Conservation (phyloP, 768 basidiomycete species). For the Podaxis sp. region DNA sequence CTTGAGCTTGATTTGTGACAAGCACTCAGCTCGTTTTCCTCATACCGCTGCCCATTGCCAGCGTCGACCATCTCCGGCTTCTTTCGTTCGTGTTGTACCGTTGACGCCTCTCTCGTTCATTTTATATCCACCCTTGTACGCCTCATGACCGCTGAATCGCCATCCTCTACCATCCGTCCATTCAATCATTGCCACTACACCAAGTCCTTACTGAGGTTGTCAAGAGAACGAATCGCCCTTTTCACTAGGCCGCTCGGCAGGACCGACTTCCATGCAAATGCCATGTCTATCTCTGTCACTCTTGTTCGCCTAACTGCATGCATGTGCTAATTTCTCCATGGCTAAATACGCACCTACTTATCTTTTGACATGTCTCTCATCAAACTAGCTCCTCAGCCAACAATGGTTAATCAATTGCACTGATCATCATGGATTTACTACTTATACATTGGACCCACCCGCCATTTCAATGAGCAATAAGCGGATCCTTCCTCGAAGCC, state of each 20-base stretch:
- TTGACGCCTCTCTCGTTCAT: constrained; percentile 1
- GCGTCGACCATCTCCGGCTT: background rate
- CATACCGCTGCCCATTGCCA: background rate
- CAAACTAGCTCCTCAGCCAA: background rate
- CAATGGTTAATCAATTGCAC: background rate
- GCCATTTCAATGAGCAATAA: background rate
- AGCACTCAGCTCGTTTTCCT: background rate
- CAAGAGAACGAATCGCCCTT: background rate
- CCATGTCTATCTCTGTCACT: background rate
- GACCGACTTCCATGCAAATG: background rate
- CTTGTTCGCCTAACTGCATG: background rate
- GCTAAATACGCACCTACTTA: background rate
- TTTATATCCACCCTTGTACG: background rate
- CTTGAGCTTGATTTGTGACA: constrained; percentile 5
- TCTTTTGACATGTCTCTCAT: background rate
- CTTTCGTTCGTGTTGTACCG: background rate
- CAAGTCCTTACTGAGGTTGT: background rate
- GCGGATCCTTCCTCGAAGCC: background rate
- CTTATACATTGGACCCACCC: constrained; percentile 8
- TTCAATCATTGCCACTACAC: background rate
- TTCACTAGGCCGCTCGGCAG: background rate
- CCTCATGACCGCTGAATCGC: background rate
- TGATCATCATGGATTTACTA: background rate
- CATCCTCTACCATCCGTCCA: background rate
- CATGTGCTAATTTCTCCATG: background rate